Conservation (phyloP, 441 rosid genomes). For the Croton laevigatus region DNA sequence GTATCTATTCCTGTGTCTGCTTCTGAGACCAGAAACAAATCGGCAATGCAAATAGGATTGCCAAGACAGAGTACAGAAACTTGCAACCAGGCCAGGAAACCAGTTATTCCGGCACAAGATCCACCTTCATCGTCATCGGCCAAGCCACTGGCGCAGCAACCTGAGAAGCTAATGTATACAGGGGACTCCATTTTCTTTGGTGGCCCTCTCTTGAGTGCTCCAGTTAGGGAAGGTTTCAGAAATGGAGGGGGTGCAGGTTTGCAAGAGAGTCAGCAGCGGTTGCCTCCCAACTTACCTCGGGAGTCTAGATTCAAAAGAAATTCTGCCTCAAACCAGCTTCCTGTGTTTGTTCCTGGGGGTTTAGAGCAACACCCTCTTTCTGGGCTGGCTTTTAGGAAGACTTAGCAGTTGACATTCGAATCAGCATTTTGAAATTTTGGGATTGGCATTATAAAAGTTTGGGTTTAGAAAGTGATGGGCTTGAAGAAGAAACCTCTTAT, state of each 20-base stretch:
- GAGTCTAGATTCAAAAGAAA: conserved; percentile 71
- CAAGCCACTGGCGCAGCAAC: conserved; percentile 30
- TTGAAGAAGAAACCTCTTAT: conserved; percentile 26
- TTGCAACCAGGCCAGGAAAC: conserved; percentile 43
- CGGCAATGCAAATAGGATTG: conserved; percentile 43
- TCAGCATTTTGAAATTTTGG: neutral
- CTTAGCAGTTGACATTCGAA: conserved; percentile 10
- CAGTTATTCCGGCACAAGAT: conserved; percentile 50
- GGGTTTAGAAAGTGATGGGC: conserved; percentile 1
- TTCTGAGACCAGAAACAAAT: conserved; percentile 54
- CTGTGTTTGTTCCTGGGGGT: conserved; percentile 81
- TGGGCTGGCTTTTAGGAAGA: conserved; percentile 47
- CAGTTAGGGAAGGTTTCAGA: conserved; percentile 47
- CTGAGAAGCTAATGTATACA: conserved; percentile 53
- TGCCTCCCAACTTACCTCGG: conserved; percentile 39
- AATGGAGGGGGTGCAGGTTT: conserved; percentile 41
- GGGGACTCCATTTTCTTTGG: conserved; percentile 67
- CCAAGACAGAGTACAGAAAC: conserved; percentile 62
- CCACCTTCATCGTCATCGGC: conserved; percentile 40
- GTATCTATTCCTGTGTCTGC: conserved; percentile 73
- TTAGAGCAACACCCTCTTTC: conserved; percentile 42
- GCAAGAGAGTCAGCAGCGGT: conserved; percentile 50
- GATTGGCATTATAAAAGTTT: too few relatives aligned
- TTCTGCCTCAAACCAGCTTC: conserved; percentile 75
- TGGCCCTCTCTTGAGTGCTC: conserved; percentile 63